Evolutionary conservation across 495 filamentous ascomycete species (phyloP).

Genomic region (Neurospora sp.): DNA sequence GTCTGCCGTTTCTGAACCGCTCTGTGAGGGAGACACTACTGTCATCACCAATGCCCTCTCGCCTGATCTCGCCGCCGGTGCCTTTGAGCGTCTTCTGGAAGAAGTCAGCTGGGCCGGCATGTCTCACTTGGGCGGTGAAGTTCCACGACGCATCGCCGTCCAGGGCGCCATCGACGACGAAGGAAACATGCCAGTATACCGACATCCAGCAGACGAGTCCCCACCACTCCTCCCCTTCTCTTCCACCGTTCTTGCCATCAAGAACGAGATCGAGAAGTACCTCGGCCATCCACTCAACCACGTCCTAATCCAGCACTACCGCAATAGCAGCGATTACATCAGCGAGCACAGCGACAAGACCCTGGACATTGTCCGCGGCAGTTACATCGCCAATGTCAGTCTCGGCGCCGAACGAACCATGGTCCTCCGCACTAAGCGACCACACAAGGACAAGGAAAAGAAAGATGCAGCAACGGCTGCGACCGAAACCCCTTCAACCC

Average conservation of each 20-base stretch:
- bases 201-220: slow-evolving; percentile 86
- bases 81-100: slow-evolving; percentile 58
- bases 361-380: slow-evolving; percentile 72
- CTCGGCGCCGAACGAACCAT: slow-evolving; percentile 87
- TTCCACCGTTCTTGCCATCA: slow-evolving; percentile 56
- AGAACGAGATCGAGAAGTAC: slow-evolving; percentile 51
- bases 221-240: slow-evolving; percentile 71
- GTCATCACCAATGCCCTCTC: slow-evolving; percentile 62
- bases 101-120: slow-evolving; percentile 89
- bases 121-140: slow-evolving; percentile 84
- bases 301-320: slow-evolving; percentile 87
- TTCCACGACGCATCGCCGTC: slow-evolving; percentile 87
- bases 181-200: slow-evolving; percentile 80
- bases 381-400: slow-evolving; percentile 83
- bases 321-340: slow-evolving; percentile 83
- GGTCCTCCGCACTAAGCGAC: slow-evolving; percentile 77
- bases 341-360: slow-evolving; percentile 98
- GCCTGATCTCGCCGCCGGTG: slow-evolving; percentile 35
- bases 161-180: slow-evolving; percentile 64
- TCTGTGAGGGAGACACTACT: slow-evolving; percentile 69
- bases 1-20: slow-evolving; percentile 13
- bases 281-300: slow-evolving; percentile 84
- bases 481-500: neutral
- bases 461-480: neutral
- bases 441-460: slow-evolving; percentile 17